Conservation (phyloP, 108 stramenopile genomes). For the Seminavis robusta region DNA sequence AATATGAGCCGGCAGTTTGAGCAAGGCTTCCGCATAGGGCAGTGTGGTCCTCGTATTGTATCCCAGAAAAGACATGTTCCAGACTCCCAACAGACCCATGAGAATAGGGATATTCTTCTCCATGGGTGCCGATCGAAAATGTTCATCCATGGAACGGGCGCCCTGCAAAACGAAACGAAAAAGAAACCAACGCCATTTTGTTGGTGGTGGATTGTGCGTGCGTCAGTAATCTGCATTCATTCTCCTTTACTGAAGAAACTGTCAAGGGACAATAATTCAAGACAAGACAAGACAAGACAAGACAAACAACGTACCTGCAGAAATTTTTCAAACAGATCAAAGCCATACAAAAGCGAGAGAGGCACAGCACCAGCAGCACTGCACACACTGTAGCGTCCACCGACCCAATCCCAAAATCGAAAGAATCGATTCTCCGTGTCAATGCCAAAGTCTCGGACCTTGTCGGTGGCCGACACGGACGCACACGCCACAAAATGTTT, state of each 20-base stretch:
- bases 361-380: slow-evolving; percentile 92
- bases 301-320: slow-evolving; percentile 52
- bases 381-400: slow-evolving; percentile 94
- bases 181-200: too few relatives aligned
- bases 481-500: slow-evolving; percentile 97
- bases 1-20: slow-evolving; percentile 98
- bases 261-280: too few relatives aligned
- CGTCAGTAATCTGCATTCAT: neutral
- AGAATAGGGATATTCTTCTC: slow-evolving; percentile 92
- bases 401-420: slow-evolving; percentile 97
- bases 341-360: slow-evolving; percentile 90
- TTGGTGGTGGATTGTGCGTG: neutral
- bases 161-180: slow-evolving; percentile 58
- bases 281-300: neutral
- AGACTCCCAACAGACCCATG: slow-evolving; percentile 97
- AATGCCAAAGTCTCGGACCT: slow-evolving; percentile 86
- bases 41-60: slow-evolving; percentile 81
- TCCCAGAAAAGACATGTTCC: slow-evolving; percentile 97
- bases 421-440: slow-evolving; percentile 88
- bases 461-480: slow-evolving; percentile 61
- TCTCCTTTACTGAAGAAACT: too few relatives aligned
- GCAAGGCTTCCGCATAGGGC: slow-evolving; percentile 97
- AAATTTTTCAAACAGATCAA: slow-evolving; percentile 90
- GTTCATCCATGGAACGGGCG: slow-evolving; percentile 94
- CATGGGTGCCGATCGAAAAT: slow-evolving; percentile 92